Base-by-base conservation (phyloP, 2,329 filamentous ascomycete species). In the Phialemonium atrogriseum region DNA sequence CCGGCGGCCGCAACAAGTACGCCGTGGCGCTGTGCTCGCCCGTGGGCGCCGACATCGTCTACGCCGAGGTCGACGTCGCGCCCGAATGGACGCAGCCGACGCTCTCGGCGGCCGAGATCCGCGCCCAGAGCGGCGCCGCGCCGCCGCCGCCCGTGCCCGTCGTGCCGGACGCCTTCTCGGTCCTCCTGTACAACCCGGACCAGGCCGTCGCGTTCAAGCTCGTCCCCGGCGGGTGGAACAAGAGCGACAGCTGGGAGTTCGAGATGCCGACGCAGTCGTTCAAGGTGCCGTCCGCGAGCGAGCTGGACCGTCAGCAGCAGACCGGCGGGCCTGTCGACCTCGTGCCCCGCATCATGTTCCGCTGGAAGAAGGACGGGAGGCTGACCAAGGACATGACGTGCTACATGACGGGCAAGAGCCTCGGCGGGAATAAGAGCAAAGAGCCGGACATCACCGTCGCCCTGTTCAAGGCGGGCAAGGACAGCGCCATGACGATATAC, bases 361-460 rank as follows among this genome's bases (percentile, higher is more conserved):
- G 76, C 25, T 96, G 89, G 89, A 84, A 85, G 55, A 81, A 80
- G 47, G 89, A 95, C 55, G 80, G 87, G 40, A 81, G 86, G 42
- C 61, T 94, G 33, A 83, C 79, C 36, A 91, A 84, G 59, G 86
- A 94, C 49, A 77, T 94, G 65, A 86, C 84, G 2, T 95, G 88
- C 57, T 87, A 82, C 55, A 70, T 94, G 60, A 83, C 80, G 0
- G 88, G 89, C 11, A 84, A 79, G 52, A 81, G 76, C 10, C 73
- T 82, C 0, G 74, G 73, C 18, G 76, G 73, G 14, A 84, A 80
- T 58, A 84, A 84, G 64, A 83, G 70, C 62, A 89, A 84, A 52
- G 91, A 98, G 53, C 89, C 91, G 0, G 91, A 96, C 57, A 96
- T 96, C 45, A 88, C 87, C 0, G 70, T 96, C n/a, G 87, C 86